Base-by-base conservation (phyloP, 768 basidiomycete genomes). In the Tricholoma bakamatsutake region DNA sequence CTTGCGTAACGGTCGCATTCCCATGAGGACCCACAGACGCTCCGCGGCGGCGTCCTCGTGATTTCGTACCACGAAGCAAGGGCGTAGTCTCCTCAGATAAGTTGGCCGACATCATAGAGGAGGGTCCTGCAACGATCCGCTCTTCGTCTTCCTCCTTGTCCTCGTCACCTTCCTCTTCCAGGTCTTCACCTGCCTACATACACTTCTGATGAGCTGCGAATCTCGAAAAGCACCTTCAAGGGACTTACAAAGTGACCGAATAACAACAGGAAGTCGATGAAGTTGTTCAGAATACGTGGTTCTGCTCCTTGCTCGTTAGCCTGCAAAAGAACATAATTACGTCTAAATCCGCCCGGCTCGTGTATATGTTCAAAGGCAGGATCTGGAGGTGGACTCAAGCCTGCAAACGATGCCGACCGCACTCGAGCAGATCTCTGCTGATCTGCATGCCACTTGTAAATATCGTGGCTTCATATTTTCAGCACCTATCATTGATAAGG, bases 381-480 rank as follows among this genome's bases (percentile, higher is more conserved):
- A 65, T 91, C 81, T 6, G 75, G 75, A 4, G 79, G 73, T 10
- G 76, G 72, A 37, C 76, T 76, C 2, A 80, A 75, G 2, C 81
- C 85, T 10, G 84, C 77, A 61, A 81, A 90, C 0, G 90, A 92
- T 35, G 81, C 78, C n/a, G 87, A 75, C 37, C 90, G 86, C 15
- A 80, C 75, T 40, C 90, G 82, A 11, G 70, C 75, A 15, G 74
- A 76, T 57, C 85, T 80, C 24, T 78, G 80, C 54, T 85, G 83
- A 62, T 89, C 87, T 13, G 83, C 77, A 59, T 94, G 88, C 89
- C 93, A 98, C 72, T 97, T 98, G 77, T 97, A 98, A 39, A 98
- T 88, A 59, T 87, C 87, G 65, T 96, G 93, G 15, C 88, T 90
- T 59, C n/a, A 55, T 48, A 58, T 45, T 28, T 35, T 58, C 24